Percentiles rank a stretch among this genome's conserved stretches.
Conservation (phyloP, 176 grass and related monocot genomes). For the Cocos nucifera region DNA sequence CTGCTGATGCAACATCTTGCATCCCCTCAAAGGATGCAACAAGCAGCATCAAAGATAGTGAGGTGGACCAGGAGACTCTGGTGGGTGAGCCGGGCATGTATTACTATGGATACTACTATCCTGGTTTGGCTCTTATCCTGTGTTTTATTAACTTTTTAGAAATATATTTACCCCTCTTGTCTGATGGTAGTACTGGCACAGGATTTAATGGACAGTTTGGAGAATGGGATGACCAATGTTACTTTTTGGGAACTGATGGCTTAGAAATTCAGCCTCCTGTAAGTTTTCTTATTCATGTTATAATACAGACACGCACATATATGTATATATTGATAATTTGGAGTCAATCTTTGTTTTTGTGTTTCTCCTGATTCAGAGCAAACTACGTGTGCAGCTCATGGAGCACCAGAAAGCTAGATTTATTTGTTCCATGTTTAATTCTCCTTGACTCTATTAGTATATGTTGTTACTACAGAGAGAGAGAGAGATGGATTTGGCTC, state of each 20-base stretch:
- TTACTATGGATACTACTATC: slow-evolving; percentile 72
- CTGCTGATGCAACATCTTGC: slow-evolving; percentile 66
- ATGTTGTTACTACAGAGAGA: too few relatives aligned
- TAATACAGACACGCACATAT: not conserved
- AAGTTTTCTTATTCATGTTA: slow-evolving; percentile 18
- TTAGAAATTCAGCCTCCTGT: slow-evolving; percentile 53
- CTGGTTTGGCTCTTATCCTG: slow-evolving; percentile 37
- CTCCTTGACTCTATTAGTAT: too few relatives aligned
- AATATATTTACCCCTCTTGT: too few relatives aligned
- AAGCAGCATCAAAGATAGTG: slow-evolving; percentile 48
- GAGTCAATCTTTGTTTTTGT: too few relatives aligned
- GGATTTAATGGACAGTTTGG: slow-evolving; percentile 34
- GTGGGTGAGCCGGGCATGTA: slow-evolving; percentile 56
- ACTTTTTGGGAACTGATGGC: slow-evolving; percentile 50
- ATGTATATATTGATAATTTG: not conserved
- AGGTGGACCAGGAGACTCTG: slow-evolving; percentile 44
- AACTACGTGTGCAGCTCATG: too few relatives aligned
- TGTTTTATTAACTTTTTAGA: too few relatives aligned
- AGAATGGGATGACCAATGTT: slow-evolving; percentile 61
- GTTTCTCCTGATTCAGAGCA: too few relatives aligned
- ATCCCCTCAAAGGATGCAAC: slow-evolving; percentile 61
- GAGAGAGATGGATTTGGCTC: too few relatives aligned
- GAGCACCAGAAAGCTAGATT: too few relatives aligned
- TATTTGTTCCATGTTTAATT: too few relatives aligned
- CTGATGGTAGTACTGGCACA: not conserved